Conservation (phyloP, 768 basidiomycete genomes). For the Termitomyces sp. region DNA sequence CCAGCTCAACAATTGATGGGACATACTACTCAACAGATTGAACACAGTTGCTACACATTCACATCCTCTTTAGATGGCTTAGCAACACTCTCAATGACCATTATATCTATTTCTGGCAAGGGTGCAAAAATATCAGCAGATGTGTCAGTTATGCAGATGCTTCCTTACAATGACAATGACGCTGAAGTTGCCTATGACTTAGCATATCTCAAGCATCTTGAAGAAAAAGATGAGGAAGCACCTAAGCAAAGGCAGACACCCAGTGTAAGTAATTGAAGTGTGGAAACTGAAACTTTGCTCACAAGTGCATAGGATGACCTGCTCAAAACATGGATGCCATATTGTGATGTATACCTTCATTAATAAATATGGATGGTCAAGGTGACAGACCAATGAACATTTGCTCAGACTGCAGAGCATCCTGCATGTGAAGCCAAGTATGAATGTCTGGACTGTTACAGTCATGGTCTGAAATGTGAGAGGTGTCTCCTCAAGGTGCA, state of each 20-base stretch:
- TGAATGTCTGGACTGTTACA: slow-evolving; percentile 6
- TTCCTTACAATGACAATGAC: too few species aligned
- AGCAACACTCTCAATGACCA: neutral
- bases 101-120: too few species aligned
- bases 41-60: neutral
- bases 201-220: too few species aligned
- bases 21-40: neutral
- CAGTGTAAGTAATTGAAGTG: too few species aligned
- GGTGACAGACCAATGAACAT: neutral
- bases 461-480: neutral
- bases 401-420: slow-evolving; percentile 1
- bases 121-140: too few species aligned
- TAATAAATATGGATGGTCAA: slow-evolving; percentile 9
- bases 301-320: too few species aligned
- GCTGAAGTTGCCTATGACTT: too few species aligned
- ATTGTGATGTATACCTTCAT: slow-evolving; percentile 1
- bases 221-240: too few species aligned
- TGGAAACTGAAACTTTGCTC: too few species aligned
- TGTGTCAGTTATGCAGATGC: too few species aligned
- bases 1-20: neutral
- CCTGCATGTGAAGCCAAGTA: slow-evolving; percentile 7
- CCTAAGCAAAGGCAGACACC: too few species aligned
- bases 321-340: slow-evolving; percentile 6
- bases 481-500: neutral
- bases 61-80: neutral